Evolutionary conservation across 768 basidiomycete genomes (phyloP).

Genomic region (Suillus ampliporus): DNA sequence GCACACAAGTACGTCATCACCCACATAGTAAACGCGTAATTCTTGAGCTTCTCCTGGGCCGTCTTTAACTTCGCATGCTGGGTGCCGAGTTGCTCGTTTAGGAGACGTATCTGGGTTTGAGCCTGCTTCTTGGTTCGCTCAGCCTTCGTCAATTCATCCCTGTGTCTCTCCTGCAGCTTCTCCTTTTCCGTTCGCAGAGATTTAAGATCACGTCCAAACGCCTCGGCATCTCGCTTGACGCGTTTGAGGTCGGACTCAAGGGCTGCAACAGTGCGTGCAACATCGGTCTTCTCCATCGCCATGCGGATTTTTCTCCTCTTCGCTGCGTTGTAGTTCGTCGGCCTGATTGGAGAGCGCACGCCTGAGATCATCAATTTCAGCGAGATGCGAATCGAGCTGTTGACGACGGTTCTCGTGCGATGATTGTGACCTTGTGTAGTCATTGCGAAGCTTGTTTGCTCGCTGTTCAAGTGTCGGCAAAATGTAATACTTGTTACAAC

Average conservation of each 20-base stretch:
- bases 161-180: constrained; percentile 56
- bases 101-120: constrained; percentile 64
- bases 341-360: constrained; percentile 65
- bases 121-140: constrained; percentile 72
- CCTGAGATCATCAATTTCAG: constrained; percentile 80
- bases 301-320: constrained; percentile 69
- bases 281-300: constrained; percentile 64
- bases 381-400: constrained; percentile 71
- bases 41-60: constrained; percentile 52
- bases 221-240: constrained; percentile 77
- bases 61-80: constrained; percentile 48
- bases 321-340: constrained; percentile 64
- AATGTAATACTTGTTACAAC: not conserved
- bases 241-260: constrained; percentile 78
- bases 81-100: constrained; percentile 68
- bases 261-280: constrained; percentile 65
- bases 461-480: constrained; percentile 42
- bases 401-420: constrained; percentile 76
- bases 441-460: constrained; percentile 64
- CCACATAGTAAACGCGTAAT: constrained; percentile 66
- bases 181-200: constrained; percentile 71
- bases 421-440: constrained; percentile 63
- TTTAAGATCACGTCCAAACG: constrained; percentile 79
- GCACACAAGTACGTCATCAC: constrained; percentile 30
- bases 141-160: constrained; percentile 58